Conservation (phyloP, 805 yeast species). For the Naumovozyma baii region DNA sequence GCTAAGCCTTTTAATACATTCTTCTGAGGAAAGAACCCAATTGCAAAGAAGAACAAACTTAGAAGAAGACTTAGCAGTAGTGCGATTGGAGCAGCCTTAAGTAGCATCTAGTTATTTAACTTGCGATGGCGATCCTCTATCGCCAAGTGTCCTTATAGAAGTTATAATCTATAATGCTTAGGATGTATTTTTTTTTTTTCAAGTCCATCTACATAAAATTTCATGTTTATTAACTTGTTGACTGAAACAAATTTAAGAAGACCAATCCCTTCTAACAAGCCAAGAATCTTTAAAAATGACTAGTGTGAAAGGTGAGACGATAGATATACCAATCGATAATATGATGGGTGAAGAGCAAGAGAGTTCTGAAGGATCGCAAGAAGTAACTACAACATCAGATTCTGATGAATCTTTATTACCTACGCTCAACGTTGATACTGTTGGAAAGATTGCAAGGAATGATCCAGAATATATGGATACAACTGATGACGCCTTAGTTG, state of each 20-base stretch:
- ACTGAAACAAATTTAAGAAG: too few relatives aligned
- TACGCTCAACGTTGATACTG: conserved; percentile 15
- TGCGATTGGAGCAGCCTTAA: not conserved
- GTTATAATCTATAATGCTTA: too few relatives aligned
- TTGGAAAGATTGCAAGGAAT: conserved; percentile 21
- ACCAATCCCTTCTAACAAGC: too few relatives aligned
- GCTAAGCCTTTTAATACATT: conserved; percentile 58
- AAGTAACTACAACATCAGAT: not conserved
- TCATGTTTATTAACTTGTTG: too few relatives aligned
- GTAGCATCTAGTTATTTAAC: too few relatives aligned
- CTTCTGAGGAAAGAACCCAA: conserved; percentile 91
- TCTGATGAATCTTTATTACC: not conserved
- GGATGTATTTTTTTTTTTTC: too few relatives aligned
- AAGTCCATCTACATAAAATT: too few relatives aligned
- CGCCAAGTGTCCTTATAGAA: too few relatives aligned
- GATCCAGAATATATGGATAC: conserved; percentile 22
- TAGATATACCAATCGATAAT: not conserved
- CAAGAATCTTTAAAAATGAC: not conserved
- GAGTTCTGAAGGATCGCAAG: not conserved
- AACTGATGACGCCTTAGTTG: conserved; percentile 16
- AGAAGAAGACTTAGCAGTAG: conserved; percentile 33
- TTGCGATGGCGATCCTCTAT: too few relatives aligned
- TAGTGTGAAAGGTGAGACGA: not conserved
- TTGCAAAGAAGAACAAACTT: conserved; percentile 55
- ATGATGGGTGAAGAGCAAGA: not conserved